Conservation (phyloP, 2,329 filamentous ascomycete genomes). For the Grosmannia serpens region DNA sequence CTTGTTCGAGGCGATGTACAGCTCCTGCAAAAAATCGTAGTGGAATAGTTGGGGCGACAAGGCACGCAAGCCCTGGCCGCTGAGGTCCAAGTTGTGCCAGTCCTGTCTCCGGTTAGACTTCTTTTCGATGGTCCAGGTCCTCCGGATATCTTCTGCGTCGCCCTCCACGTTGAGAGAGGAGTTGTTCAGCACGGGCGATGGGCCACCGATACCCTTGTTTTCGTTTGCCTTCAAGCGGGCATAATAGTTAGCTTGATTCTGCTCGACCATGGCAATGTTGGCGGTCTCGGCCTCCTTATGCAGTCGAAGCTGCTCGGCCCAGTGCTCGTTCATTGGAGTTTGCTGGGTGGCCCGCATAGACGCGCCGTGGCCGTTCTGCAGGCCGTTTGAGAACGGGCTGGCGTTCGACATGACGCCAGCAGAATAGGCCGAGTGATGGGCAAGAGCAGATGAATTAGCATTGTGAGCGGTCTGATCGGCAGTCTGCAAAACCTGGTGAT, state of each 20-base stretch:
- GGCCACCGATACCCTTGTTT: conserved; percentile 53
- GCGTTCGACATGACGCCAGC: conserved; percentile 54
- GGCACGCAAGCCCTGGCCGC: conserved; percentile 85
- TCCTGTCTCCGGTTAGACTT: conserved; percentile 60
- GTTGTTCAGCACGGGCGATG: conserved; percentile 37
- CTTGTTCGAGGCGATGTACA: conserved; percentile 91
- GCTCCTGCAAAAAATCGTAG: conserved; percentile 80
- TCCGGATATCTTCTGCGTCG: conserved; percentile 44
- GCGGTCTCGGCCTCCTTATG: conserved; percentile 65
- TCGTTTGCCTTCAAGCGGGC: conserved; percentile 59
- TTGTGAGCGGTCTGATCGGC: conserved; percentile 41
- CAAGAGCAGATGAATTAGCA: conserved; percentile 43
- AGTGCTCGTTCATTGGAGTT: conserved; percentile 55
- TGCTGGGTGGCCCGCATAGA: conserved; percentile 18
- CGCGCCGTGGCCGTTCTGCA: conserved; percentile 41
- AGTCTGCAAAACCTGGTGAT: conserved; percentile 48
- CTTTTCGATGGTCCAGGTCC: conserved; percentile 52
- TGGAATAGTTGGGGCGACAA: conserved; percentile 70
- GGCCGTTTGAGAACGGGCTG: conserved; percentile 43
- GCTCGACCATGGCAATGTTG: conserved; percentile 59
- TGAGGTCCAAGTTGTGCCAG: conserved; percentile 90
- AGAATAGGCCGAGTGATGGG: conserved; percentile 50
- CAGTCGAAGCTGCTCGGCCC: conserved; percentile 76
- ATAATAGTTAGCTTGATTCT: conserved; percentile 58
- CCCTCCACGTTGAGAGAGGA: conserved; percentile 38